These are phyloP conservation scores for Phytophthora constricta DNA, from an alignment of 352 stramenopile genomes.

Conservation along the genomic window DNA sequence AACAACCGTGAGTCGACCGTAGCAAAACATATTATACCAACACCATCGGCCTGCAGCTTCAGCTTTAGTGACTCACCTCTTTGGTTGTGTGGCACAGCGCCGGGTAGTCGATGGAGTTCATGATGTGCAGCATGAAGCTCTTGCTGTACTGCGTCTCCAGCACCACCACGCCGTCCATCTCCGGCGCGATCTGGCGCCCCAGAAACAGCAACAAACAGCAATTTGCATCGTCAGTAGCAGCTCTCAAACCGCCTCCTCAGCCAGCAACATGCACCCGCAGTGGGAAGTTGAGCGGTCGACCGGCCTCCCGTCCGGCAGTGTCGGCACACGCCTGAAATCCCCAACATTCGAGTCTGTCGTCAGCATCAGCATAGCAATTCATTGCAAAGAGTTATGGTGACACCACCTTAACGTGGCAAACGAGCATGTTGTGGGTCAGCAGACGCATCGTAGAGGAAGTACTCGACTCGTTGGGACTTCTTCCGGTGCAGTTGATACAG, in stretches of 20 bases:
- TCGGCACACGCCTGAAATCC: constrained; percentile 66
- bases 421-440: constrained; percentile 89
- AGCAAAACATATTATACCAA: no score
- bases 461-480: no score
- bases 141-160: constrained; percentile 84
- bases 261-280: constrained; percentile 49
- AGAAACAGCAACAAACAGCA: background rate
- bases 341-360: constrained; percentile 6
- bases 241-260: no score
- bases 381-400: background rate
- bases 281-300: constrained; percentile 82
- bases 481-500: no score
- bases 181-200: constrained; percentile 80
- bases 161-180: constrained; percentile 83
- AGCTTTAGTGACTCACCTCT: constrained; percentile 68
- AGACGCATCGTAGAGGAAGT: constrained; percentile 63
- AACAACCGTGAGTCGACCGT: background rate
- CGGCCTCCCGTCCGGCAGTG: constrained; percentile 68
- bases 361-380: background rate
- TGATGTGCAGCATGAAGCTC: constrained; percentile 86
- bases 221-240: background rate
- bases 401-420: constrained; percentile 84
- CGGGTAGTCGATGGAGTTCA: constrained; percentile 87
- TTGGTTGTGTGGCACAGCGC: constrained; percentile 77
- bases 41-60: background rate